phyloP scores from a whole-genome alignment of 176 grass and related monocot genomes.

The Puya raimondii region DNA sequence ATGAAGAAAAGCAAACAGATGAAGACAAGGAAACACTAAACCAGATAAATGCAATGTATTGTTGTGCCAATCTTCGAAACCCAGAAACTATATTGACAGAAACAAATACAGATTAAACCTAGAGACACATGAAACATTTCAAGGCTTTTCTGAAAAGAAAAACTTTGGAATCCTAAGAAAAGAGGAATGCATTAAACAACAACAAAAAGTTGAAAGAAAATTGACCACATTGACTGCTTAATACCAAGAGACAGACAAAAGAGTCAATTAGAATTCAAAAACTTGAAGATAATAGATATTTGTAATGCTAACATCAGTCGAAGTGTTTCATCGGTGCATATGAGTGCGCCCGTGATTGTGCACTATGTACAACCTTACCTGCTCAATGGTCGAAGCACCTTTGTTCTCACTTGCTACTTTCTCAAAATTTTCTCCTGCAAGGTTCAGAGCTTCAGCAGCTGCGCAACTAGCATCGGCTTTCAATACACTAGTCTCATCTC shows the following conservation, averaged over 20 bases:
- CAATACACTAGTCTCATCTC: conserved; percentile 15
- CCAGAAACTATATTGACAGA: background rate
- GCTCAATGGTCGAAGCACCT: conserved; percentile 8
- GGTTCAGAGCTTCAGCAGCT: conserved; percentile 10
- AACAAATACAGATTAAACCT: background rate
- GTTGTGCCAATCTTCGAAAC: background rate
- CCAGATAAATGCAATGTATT: background rate
- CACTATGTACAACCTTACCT: conserved; percentile 24
- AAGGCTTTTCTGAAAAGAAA: too few species aligned
- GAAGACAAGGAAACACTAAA: background rate
- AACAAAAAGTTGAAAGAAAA: background rate
- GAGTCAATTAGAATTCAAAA: too few species aligned
- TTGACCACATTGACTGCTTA: background rate
- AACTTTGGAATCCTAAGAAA: too few species aligned
- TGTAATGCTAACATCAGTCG: too few species aligned
- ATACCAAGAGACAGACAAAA: background rate
- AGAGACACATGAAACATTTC: too few species aligned
- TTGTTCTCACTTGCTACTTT: conserved; percentile 40
- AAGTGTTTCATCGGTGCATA: background rate
- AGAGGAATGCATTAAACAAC: too few species aligned
- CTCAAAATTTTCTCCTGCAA: conserved; percentile 28
- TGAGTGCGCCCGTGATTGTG: background rate
- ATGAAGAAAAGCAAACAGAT: background rate
- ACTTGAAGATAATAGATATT: too few species aligned
- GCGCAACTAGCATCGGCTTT: conserved; percentile 9